Base-by-base conservation (phyloP, 1,284 basidiomycete genomes). In the Moniliophthora roreri region DNA sequence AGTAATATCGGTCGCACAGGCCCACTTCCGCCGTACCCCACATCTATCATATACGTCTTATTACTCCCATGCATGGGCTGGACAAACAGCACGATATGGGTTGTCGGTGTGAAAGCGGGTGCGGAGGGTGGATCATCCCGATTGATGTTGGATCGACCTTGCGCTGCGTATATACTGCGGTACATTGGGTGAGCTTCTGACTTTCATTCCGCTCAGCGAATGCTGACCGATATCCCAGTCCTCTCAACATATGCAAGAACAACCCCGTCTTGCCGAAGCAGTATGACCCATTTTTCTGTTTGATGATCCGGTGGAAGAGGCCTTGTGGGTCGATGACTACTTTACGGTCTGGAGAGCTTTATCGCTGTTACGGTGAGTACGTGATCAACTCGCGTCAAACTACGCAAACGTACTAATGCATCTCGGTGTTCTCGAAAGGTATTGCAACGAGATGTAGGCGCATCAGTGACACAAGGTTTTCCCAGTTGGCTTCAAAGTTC, bases 191-290 rank as follows among this genome's bases (percentile, higher is more conserved):
- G 15, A 16, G 8, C 28, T n/a, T 28, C 2, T 20, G 24, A 32
- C 16, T 18, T 13, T 15, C 11, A n/a, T 4, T 8, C 2, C 8
- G 21, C 11, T 13, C 26, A n/a, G 9, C 15, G 15, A 39, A 34
- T 16, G 15, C 58, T 18, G 39, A 71, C 71, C 69, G 62, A 55
- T 69, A 75, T 4, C 71, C 72, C 8, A 75, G 58, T n/a, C 64
- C 69, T 34, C 68, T 66, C 5, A 76, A 59, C 58, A 74, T 70
- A 36, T 64, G 65, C 2, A 70, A 58, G n/a, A 74, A 60, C 1
- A 74, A 50, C 0, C 61, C 61, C 54, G 71, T 74, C 32, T 65
- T 63, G 7, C 72, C 73, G 49, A 70, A 73, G 57, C 73, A 75
- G 47, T 70, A 74, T 3, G 67, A 70, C 4, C 71, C 72, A 4